Evolutionary conservation across 106 monocot genomes (phyloP), one percentile per base, ranked within the genome.

Genomic region (Iris macrosiphon): DNA sequence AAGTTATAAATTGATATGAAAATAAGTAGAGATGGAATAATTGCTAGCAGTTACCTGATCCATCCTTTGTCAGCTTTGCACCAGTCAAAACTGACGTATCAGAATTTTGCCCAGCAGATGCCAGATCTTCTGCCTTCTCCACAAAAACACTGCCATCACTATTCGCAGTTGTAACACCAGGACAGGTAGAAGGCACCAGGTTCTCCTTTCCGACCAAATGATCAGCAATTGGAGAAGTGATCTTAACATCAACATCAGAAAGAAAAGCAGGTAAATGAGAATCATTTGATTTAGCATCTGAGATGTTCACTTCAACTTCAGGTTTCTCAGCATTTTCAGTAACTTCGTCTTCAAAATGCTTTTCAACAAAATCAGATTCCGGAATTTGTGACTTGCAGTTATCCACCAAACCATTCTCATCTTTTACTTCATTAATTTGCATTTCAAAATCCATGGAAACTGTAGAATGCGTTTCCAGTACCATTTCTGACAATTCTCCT

Each of bases 11-110:
- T 15, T 15, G n/a, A 14, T 24, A 15, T 28, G 15, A 16, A 50
- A 50, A 1, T 28, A 28, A 50, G 24, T 3, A 24, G n/a, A n/a
- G n/a, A n/a, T n/a, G n/a, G n/a, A n/a, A n/a, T n/a, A n/a, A n/a
- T n/a, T n/a, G n/a, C n/a, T n/a, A n/a, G n/a, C 50, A 21, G 5
- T 23, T 55, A 55, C 55, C 55, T 55, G 55, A 55, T 55, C 26
- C 55, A 37, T 35, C 55, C n/a, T n/a, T n/a, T n/a, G n/a, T n/a
- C 35, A 22, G 29, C 2, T 50, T 28, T 29, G 12, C 15, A 15
- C 4, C 26, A 14, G 6, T 6, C 6, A 29, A 7, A 30, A n/a
- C 24, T 23, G 9, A 28, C 10, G 26, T 28, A 52, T 27, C 35
- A 33, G 35, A 8, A 52, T 52, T 32, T 37, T 55, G 35, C 37